These are phyloP conservation scores for Daedaleopsis sinensis DNA, from an alignment of 768 basidiomycete species.

Conservation along the genomic window DNA sequence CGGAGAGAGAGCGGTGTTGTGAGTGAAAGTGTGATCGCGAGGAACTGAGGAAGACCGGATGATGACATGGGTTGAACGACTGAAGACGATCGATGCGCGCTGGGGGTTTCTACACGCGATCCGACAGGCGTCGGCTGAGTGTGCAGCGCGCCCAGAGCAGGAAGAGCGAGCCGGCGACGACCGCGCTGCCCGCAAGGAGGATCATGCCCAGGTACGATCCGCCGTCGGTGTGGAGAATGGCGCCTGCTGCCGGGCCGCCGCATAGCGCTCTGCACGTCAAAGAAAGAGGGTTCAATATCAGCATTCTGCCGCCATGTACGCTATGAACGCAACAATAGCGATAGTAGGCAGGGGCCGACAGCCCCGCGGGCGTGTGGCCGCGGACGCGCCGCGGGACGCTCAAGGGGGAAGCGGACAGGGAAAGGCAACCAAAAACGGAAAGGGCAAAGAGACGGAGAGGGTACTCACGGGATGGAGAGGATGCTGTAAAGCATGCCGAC, in stretches of 20 bases:
- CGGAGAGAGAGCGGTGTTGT: neutral
- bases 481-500: slow-evolving; percentile 68
- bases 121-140: slow-evolving; percentile 8
- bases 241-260: slow-evolving; percentile 67
- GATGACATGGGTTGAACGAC: neutral
- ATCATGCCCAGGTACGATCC: slow-evolving; percentile 57
- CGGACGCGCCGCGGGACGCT: neutral
- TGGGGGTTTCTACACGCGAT: slow-evolving; percentile 3
- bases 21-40: neutral
- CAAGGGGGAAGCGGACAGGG: neutral
- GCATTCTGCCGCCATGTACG: neutral
- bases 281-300: neutral
- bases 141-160: slow-evolving; percentile 45
- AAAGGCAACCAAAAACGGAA: no score
- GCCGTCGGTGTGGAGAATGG: slow-evolving; percentile 47
- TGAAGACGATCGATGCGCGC: neutral
- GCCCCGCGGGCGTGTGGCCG: no score
- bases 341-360: no score
- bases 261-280: slow-evolving; percentile 51
- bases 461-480: slow-evolving; percentile 70
- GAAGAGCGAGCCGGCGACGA: slow-evolving; percentile 61
- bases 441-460: neutral
- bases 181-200: slow-evolving; percentile 58
- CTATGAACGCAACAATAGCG: no score
- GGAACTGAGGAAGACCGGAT: neutral